These are phyloP conservation scores for Rhynchospora pubera DNA, from an alignment of 176 grass and related monocot species.

Conservation along the genomic window DNA sequence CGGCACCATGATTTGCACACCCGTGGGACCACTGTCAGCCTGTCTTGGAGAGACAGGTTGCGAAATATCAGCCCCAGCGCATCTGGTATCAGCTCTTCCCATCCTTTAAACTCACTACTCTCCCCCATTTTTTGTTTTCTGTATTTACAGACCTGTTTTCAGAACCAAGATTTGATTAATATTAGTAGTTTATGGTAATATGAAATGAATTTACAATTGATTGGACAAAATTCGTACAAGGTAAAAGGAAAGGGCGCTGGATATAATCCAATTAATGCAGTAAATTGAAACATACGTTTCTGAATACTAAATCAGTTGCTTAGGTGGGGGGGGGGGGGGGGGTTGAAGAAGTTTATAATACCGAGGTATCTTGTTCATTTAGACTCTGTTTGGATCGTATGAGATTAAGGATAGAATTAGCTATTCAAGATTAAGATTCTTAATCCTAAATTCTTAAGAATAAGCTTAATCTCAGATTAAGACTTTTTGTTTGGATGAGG, in stretches of 20 bases:
- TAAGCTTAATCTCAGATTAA: no score
- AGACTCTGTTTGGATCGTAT: no score
- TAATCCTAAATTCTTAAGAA: no score
- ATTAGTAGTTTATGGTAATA: background rate
- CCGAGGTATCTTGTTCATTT: background rate
- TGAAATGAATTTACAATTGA: background rate
- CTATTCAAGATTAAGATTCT: no score
- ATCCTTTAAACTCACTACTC: constrained; percentile 52
- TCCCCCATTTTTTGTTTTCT: constrained; percentile 42
- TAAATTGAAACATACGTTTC: background rate
- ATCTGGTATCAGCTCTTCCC: constrained; percentile 90
- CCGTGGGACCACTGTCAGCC: constrained; percentile 70
- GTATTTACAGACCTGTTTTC: constrained; percentile 8
- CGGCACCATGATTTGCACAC: constrained; percentile 83
- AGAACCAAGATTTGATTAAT: background rate
- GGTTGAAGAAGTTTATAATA: background rate
- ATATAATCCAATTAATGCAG: background rate
- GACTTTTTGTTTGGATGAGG: no score
- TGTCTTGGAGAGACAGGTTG: constrained; percentile 75
- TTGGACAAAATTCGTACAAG: background rate
- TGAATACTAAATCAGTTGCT: background rate
- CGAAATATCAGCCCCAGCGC: constrained; percentile 84
- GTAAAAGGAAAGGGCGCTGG: background rate
- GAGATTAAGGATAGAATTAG: no score
- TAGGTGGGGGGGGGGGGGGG: background rate